Base-by-base conservation (phyloP, 2,329 filamentous ascomycete species). In the Chaetomium sp. region DNA sequence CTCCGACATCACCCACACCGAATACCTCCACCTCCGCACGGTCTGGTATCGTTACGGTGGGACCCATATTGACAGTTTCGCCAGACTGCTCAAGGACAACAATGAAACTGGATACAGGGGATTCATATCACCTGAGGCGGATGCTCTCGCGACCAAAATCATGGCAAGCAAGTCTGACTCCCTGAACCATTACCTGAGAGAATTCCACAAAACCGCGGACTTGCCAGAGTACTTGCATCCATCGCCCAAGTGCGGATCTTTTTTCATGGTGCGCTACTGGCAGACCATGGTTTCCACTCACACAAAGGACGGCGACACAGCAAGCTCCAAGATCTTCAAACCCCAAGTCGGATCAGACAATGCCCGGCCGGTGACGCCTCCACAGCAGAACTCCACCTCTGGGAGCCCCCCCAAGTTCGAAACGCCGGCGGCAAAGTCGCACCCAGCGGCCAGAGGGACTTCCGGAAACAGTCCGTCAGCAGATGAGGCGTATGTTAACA, bases 11-110 rank as follows among this genome's bases (percentile, higher is more conserved):
- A 44, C 32, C n/a, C 49, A 52, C 49, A 44, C 33, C 8, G 49
- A 52, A 19, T 52, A 44, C 19, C 49, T 52, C 10, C 49, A 52
- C 19, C 49, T 52, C 14, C 49, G 49, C 8, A 32, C 49, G 33
- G 27, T 52, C 33, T 52, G 49, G 40, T 52, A 52, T 34, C 49
- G 11, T 4, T 52, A 52, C 32, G 1, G 4, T 8, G 11, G 12
- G 1, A 34, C 5, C 0, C 37, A 50, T 19, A 33, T 52, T 7
- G 10, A 43, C 0, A n/a, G 32, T 14, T 52, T 52, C 33, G 33
- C 11, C 4, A n/a, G 32, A 2, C n/a, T 52, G 33, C 32, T 44
- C n/a, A 27, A 19, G 32, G 9, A 52, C 41, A 33, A 52, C 10
- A 12, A 27, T 8, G 6, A 19, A 11, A 44, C 49, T 1, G 49